Percentiles rank a stretch among this genome's conserved stretches.
phyloP scores from a whole-genome alignment of 2,329 filamentous ascomycete species.

The Camptophora hylomeconis region DNA sequence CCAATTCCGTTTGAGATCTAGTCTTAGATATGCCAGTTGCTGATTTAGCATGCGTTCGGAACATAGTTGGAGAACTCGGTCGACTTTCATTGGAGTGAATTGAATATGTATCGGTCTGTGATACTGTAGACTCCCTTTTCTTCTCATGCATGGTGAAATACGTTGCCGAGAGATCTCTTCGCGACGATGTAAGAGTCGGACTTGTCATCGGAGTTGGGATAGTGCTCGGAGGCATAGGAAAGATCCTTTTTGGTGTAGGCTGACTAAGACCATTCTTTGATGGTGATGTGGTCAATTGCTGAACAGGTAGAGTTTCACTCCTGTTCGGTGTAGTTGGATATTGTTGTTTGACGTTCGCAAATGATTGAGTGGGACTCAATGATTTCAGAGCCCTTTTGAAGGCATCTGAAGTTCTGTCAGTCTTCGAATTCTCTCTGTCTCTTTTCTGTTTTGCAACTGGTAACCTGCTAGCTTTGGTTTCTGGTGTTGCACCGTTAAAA shows the following conservation, averaged over 20 bases:
- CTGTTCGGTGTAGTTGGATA: slow-evolving; percentile 1
- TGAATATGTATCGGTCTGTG: slow-evolving; percentile 31
- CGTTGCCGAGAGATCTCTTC: slow-evolving; percentile 13
- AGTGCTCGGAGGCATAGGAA: slow-evolving; percentile 5
- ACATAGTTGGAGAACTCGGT: slow-evolving; percentile 26
- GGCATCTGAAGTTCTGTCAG: slow-evolving; percentile 9
- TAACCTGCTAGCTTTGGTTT: slow-evolving; percentile 7
- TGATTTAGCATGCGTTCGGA: slow-evolving; percentile 28
- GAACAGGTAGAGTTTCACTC: slow-evolving; percentile 2
- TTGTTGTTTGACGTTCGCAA: slow-evolving; percentile 7
- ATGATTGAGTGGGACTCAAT: slow-evolving; percentile 16
- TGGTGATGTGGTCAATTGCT: slow-evolving; percentile 3
- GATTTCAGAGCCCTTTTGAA: slow-evolving; percentile 17
- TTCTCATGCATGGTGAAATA: slow-evolving; percentile 26
- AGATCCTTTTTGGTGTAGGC: slow-evolving; percentile 1
- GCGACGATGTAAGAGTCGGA: slow-evolving; percentile 5
- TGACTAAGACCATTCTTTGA: slow-evolving; percentile 4
- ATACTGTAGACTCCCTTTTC: slow-evolving; percentile 26
- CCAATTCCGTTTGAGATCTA: slow-evolving; percentile 28
- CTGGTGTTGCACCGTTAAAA: slow-evolving; percentile 6
- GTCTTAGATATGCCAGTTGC: slow-evolving; percentile 30
- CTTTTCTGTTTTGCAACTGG: slow-evolving; percentile 9
- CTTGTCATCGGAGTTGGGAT: slow-evolving; percentile 11
- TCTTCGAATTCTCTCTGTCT: slow-evolving; percentile 5
- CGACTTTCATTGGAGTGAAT: slow-evolving; percentile 22